A percentile compares a stretch with the other conserved stretches of the same genome.
phyloP scores from a whole-genome alignment of 2,329 filamentous ascomycete species.

The Cladosporium sp. region DNA sequence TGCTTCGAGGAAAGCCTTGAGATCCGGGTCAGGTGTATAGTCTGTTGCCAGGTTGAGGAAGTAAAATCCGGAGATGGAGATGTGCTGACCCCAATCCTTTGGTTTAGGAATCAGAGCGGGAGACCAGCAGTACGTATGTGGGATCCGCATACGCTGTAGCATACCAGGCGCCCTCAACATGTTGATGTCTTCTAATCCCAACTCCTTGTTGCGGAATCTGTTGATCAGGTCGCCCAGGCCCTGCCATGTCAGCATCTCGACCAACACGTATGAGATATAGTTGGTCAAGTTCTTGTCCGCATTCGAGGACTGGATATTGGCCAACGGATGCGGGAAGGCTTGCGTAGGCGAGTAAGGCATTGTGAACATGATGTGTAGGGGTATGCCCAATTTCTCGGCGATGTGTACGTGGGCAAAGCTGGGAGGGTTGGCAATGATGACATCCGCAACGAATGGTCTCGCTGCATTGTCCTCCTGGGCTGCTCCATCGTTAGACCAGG shows the following conservation, averaged over 20 bases:
- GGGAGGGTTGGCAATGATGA: conserved; percentile 74
- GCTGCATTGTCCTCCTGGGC: conserved; percentile 38
- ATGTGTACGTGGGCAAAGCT: conserved; percentile 73
- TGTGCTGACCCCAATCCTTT: conserved; percentile 67
- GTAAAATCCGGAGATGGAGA: conserved; percentile 72
- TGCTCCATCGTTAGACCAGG: conserved; percentile 35
- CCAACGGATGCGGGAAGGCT: conserved; percentile 79
- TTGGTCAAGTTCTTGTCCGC: conserved; percentile 75
- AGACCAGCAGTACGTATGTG: conserved; percentile 91
- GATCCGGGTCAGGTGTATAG: conserved; percentile 62
- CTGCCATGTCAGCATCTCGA: conserved; percentile 93
- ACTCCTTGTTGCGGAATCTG: conserved; percentile 68
- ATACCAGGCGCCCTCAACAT: conserved; percentile 79
- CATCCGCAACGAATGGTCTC: conserved; percentile 75
- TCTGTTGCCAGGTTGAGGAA: conserved; percentile 66
- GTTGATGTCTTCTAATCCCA: conserved; percentile 73
- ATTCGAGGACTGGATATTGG: conserved; percentile 73
- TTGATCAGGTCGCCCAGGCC: conserved; percentile 90
- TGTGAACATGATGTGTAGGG: conserved; percentile 85
- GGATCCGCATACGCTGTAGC: conserved; percentile 69
- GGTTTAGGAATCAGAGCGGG: conserved; percentile 75
- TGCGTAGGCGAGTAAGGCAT: conserved; percentile 91
- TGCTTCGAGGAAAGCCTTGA: conserved; percentile 62
- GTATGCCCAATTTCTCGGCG: conserved; percentile 70
- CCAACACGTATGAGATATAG: conserved; percentile 75